Evolutionary conservation across 768 basidiomycete species (phyloP), one percentile per base, ranked within the genome.

Genomic region (Sarcodon aspratus): DNA sequence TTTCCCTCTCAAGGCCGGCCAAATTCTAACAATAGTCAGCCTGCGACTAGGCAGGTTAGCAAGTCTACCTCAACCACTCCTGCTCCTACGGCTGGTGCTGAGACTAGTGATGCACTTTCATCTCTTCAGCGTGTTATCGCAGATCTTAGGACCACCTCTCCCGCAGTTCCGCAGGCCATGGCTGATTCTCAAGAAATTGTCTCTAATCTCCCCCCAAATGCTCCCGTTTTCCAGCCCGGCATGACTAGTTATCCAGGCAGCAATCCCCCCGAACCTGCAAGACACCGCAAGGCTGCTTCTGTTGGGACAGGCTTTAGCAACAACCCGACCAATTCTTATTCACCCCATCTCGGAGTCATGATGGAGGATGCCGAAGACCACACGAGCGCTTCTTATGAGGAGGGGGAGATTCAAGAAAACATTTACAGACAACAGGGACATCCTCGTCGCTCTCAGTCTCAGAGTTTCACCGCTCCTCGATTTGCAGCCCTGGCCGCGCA

Each of bases 61-160:
- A 73, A 74, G 62, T 66, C 73, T 36, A 54, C 69, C 36, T 69
- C 74, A 48, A 61, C 57, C 52, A 61, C 71, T 12, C 75, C 79
- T 35, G 72, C 71, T 36, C 74, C 77, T 51, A 62, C 63, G 42
- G 69, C 76, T 53, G 69, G 65, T 53, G 72, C 71, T 34, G 84
- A 88, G 55, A 76, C 78, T 17, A 88, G 85, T 60, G 84, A 85
- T 62, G 88, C 85, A 13, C 71, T 92, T 50, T 85, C 85, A 52
- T 90, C 88, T 31, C 78, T 97, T 47, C 92, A 97, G 61, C 80
- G 89, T 50, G 85, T 96, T 63, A 97, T 97, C 56, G 87, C 87
- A 49, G 93, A 97, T 64, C 73, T 96, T 54, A 95, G 92, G 74
- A 83, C 85, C 13, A 76, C 89, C 3, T 82, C 88, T 47, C 80